phyloP scores from a whole-genome alignment of 306 rosid species.

The Castanea sativa region DNA sequence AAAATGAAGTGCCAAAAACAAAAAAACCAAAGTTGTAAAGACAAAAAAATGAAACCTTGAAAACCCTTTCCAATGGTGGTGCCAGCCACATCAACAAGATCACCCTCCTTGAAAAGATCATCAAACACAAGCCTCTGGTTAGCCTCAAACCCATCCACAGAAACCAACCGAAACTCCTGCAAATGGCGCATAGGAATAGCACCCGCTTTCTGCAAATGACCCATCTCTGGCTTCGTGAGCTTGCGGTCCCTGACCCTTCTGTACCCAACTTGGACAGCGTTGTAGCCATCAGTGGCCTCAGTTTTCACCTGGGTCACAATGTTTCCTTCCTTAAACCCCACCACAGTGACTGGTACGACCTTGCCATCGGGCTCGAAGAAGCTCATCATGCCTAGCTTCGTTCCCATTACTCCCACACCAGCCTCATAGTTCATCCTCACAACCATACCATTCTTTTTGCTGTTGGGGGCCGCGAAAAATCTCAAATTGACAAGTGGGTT shows the following conservation, averaged over 20 bases:
- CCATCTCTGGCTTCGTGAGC: constrained; percentile 81
- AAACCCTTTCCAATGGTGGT: constrained; percentile 96
- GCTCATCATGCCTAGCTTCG: constrained; percentile 96
- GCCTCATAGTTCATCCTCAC: constrained; percentile 78
- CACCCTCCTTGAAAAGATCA: constrained; percentile 82
- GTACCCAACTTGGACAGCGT: constrained; percentile 83
- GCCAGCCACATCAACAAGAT: constrained; percentile 88
- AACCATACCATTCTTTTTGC: constrained; percentile 1
- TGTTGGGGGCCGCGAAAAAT: neutral
- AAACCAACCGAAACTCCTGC: constrained; percentile 86
- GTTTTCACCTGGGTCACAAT: constrained; percentile 85
- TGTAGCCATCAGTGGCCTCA: constrained; percentile 77
- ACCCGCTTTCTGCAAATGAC: constrained; percentile 76
- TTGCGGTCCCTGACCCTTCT: constrained; percentile 77
- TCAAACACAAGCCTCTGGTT: constrained; percentile 63
- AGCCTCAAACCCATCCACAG: constrained; percentile 50
- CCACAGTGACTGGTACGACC: constrained; percentile 88
- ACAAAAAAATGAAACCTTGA: constrained; percentile 47
- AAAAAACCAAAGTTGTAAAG: neutral
- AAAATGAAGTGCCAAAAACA: too few species aligned
- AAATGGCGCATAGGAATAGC: constrained; percentile 89
- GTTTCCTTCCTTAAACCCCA: constrained; percentile 94
- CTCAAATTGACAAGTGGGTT: constrained; percentile 11
- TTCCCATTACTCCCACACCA: constrained; percentile 87
- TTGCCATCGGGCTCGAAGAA: constrained; percentile 62